Base-by-base conservation (phyloP, 345 rosid species). In the Heritiera littoralis region DNA sequence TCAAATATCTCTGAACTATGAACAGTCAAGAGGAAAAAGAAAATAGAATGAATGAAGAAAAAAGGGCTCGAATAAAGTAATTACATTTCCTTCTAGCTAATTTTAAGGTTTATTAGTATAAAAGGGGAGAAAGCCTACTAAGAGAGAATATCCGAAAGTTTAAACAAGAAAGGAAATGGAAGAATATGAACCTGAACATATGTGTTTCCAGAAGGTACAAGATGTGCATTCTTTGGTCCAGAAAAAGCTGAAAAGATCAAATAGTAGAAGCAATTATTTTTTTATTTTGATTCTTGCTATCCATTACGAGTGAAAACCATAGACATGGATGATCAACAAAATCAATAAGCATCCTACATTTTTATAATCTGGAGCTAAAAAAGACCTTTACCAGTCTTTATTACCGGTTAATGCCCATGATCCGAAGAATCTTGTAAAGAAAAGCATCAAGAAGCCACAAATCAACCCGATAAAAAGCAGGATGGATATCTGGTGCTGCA, bases 371-470 rank as follows among this genome's bases (percentile, higher is more conserved):
- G 43, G 73, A 80, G 65, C 32, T 7, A 64, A 79, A 32, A 67
- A 74, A 56, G 4, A 23, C 49, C 55, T 84, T 58, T 49, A 74
- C 38, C 54, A 9, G 79, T 70, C 32, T 32, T 38, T 66, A 23
- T 76, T 92, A 95, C 98, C 98, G 67, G 95, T 83, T 82, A 93
- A 84, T 81, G 92, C 93, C 85, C 89, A 87, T 60, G 92, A 79
- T 51, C 95, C 97, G 45, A 88, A 90, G 82, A 93, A 87, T 83
- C 85, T 87, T 14, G 94, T 92, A 76, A 92, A 78, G 79, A 95
- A 66, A 83, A 95, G 83, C 98, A 95, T 88, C 81, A 86, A 74
- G 72, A 90, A 76, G 80, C 98, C 98, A 83, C 95, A 95, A 66
- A 87, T 69, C 82, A 95, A 85, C 51, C 92, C 98, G 64, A 91